A percentile compares a stretch with the other conserved stretches of the same genome.
Evolutionary conservation across 371 early-diverging fungal genomes (phyloP).

Genomic region (Thermomucor indicae-seudaticae): DNA sequence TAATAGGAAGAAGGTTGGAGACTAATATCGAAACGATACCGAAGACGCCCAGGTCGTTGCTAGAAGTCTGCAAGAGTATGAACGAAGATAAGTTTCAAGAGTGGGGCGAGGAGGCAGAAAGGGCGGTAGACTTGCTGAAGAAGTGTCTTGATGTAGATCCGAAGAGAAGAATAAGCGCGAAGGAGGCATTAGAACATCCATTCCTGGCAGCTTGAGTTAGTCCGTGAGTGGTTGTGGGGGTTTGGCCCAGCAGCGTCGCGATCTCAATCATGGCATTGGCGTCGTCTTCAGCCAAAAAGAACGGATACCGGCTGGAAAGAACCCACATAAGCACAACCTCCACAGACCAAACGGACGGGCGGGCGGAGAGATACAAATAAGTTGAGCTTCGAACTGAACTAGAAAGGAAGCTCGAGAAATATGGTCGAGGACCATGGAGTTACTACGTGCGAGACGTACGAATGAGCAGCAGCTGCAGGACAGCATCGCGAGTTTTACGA

Average conservation of each 20-base stretch:
- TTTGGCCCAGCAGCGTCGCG: slow-evolving; percentile 88
- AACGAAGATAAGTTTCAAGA: slow-evolving; percentile 16
- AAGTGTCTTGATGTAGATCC: slow-evolving; percentile 11
- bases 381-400: too few species aligned
- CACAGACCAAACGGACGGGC: slow-evolving; percentile 96
- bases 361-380: too few species aligned
- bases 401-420: too few species aligned
- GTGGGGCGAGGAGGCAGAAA: slow-evolving; percentile 7
- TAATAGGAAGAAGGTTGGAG: slow-evolving; percentile 53
- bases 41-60: slow-evolving; percentile 29
- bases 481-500: too few species aligned
- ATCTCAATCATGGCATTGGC: slow-evolving; percentile 90
- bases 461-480: too few species aligned
- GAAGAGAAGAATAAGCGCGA: slow-evolving; percentile 14
- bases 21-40: slow-evolving; percentile 57
- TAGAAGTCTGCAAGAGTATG: slow-evolving; percentile 24
- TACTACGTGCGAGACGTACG: too few species aligned
- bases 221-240: too few species aligned
- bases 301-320: slow-evolving; percentile 87
- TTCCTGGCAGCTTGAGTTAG: too few species aligned
- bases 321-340: slow-evolving; percentile 90
- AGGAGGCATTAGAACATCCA: slow-evolving; percentile 17
- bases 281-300: slow-evolving; percentile 90
- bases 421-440: too few species aligned
- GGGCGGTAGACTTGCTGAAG: slow-evolving; percentile 15